Conservation (phyloP, 2,329 filamentous ascomycete genomes). For the Verticillium alfalfae region DNA sequence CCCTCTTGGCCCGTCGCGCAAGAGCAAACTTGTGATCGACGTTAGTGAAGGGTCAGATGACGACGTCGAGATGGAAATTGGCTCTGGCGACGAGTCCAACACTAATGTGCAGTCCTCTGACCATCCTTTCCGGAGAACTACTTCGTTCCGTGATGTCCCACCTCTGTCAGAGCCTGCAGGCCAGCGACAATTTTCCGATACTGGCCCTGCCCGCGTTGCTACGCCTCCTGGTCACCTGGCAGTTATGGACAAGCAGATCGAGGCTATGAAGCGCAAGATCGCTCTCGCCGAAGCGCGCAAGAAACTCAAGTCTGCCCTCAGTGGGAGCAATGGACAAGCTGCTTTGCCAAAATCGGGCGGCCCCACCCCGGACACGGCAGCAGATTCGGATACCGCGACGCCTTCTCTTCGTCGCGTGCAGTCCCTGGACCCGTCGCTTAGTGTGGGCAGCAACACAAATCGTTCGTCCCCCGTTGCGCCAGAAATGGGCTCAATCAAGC, state of each 20-base stretch:
- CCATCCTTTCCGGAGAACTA: conserved; percentile 25
- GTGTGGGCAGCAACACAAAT: conserved; percentile 6
- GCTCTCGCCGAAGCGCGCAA: conserved; percentile 53
- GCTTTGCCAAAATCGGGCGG: conserved; percentile 4
- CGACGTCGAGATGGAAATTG: conserved; percentile 63
- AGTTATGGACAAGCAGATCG: conserved; percentile 52
- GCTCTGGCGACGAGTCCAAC: conserved; percentile 42
- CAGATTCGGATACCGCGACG: conserved; percentile 9
- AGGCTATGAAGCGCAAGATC: conserved; percentile 54
- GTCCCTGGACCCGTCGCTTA: conserved; percentile 12
- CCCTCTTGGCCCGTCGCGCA: conserved; percentile 53
- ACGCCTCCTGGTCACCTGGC: conserved; percentile 38
- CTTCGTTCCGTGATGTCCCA: conserved; percentile 37
- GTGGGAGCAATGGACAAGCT: not conserved
- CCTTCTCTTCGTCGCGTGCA: conserved; percentile 9
- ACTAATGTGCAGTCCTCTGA: conserved; percentile 23
- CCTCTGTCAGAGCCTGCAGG: conserved; percentile 33
- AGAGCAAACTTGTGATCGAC: conserved; percentile 70
- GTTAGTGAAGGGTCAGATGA: conserved; percentile 68
- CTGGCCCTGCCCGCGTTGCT: conserved; percentile 21
- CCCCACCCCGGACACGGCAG: conserved; percentile 5
- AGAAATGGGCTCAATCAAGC: conserved; percentile 14
- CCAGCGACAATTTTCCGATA: conserved; percentile 33
- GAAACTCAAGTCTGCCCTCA: conserved; percentile 27
- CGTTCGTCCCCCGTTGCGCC: not conserved